These are phyloP conservation scores for Neofusicoccum sp. DNA, from an alignment of 2,329 filamentous ascomycete species.

Conservation along the genomic window DNA sequence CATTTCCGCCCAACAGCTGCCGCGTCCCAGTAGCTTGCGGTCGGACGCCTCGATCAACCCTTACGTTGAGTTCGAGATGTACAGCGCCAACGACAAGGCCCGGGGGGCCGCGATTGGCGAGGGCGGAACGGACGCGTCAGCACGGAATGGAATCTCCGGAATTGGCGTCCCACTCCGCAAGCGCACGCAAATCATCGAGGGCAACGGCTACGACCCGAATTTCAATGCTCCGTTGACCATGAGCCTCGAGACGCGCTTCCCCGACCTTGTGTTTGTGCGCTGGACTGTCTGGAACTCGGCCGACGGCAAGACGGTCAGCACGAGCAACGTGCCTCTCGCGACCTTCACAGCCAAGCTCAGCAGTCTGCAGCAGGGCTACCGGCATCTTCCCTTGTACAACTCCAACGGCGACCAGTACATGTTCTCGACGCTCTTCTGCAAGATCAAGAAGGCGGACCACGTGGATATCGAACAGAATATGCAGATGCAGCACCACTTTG, in stretches of 20 bases:
- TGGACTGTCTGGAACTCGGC: conserved; percentile 88
- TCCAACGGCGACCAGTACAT: conserved; percentile 88
- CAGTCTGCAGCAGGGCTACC: conserved; percentile 88
- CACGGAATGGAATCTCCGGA: conserved; percentile 65
- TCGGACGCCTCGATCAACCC: conserved; percentile 80
- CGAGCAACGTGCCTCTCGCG: conserved; percentile 66
- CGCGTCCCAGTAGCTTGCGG: conserved; percentile 75
- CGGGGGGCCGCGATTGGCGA: conserved; percentile 70
- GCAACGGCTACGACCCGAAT: conserved; percentile 91
- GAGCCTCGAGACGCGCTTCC: conserved; percentile 88
- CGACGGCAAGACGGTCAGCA: conserved; percentile 66
- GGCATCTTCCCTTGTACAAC: conserved; percentile 87
- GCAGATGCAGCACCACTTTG: conserved; percentile 19
- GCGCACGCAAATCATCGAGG: conserved; percentile 77
- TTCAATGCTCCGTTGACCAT: conserved; percentile 82
- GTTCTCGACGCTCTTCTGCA: conserved; percentile 93
- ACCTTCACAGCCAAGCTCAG: conserved; percentile 91
- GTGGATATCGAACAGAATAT: conserved; percentile 41
- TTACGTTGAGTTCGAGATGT: conserved; percentile 93
- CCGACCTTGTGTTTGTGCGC: conserved; percentile 88
- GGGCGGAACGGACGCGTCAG: conserved; percentile 66
- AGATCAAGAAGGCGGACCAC: conserved; percentile 68
- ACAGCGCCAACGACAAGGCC: conserved; percentile 88
- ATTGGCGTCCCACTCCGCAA: conserved; percentile 74
- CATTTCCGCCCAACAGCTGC: conserved; percentile 92